These are phyloP conservation scores for Kodamaea laetipori DNA, from an alignment of 805 yeast genomes.

Conservation along the genomic window DNA sequence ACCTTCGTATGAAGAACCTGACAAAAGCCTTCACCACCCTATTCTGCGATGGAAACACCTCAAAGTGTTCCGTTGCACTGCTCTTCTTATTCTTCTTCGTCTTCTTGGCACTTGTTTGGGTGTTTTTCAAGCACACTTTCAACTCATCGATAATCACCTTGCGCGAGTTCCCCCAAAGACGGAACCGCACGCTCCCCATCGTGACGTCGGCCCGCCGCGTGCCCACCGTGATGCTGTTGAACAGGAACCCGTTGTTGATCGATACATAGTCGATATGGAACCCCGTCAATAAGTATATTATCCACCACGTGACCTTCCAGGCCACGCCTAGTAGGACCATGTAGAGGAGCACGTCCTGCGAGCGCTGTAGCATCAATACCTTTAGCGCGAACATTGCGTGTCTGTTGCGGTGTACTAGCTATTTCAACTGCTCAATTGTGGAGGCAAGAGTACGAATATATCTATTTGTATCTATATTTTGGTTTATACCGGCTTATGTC, in stretches of 20 bases:
- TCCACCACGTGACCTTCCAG: constrained; percentile 37
- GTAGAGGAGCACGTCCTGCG: constrained; percentile 11
- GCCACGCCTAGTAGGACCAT: constrained; percentile 12
- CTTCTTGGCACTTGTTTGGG: neutral
- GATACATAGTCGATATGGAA: constrained; percentile 34
- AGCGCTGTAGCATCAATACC: constrained; percentile 5
- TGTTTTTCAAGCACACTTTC: constrained; percentile 11
- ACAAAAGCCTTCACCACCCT: constrained; percentile 13
- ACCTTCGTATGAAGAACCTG: constrained; percentile 18
- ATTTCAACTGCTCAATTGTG: neutral
- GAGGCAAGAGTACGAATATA: too few species aligned
- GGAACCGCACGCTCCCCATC: constrained; percentile 29
- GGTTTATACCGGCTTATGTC: too few species aligned
- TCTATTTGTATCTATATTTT: too few species aligned
- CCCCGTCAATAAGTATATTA: constrained; percentile 34
- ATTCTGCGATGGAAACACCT: constrained; percentile 21
- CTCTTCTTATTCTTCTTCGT: neutral
- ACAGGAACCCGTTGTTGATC: constrained; percentile 41
- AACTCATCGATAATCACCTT: constrained; percentile 34
- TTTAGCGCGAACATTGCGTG: constrained; percentile 6
- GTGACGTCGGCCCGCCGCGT: constrained; percentile 17
- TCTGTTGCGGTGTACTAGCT: neutral
- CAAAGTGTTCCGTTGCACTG: constrained; percentile 1
- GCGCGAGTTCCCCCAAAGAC: constrained; percentile 43
- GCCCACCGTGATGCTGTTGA: constrained; percentile 30